Conservation (phyloP, 2,329 filamentous ascomycete genomes). For the Clarireedia monteithiana region DNA sequence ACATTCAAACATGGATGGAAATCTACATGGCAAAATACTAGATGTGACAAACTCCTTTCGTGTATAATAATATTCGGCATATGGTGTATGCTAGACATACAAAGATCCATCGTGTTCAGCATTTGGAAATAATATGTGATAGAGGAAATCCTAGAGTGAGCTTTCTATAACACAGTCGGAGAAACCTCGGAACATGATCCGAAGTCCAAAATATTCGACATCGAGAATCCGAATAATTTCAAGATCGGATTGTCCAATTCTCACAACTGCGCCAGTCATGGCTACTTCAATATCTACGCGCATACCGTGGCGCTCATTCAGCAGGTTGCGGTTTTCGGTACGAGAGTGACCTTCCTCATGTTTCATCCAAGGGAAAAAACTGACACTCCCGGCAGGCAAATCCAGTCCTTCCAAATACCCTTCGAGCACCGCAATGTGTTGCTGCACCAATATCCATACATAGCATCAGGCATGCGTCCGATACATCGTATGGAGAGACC, state of each 20-base stretch:
- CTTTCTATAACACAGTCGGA: background rate
- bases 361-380: background rate
- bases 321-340: conserved; percentile 11
- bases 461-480: background rate
- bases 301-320: conserved; percentile 20
- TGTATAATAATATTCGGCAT: too few relatives aligned
- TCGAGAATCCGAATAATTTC: background rate
- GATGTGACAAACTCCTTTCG: background rate
- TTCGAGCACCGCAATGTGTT: conserved; percentile 2
- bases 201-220: conserved; percentile 7
- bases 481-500: background rate
- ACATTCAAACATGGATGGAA: too few relatives aligned
- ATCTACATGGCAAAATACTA: background rate
- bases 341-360: background rate
- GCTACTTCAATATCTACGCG: conserved; percentile 20
- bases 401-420: conserved; percentile 5
- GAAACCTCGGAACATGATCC: background rate
- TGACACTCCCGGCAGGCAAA: conserved; percentile 14
- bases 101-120: too few relatives aligned
- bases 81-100: too few relatives aligned
- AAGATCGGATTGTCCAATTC: background rate
- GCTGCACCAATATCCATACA: background rate
- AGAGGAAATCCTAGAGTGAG: too few relatives aligned
- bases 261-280: conserved; percentile 14
- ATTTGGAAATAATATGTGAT: too few relatives aligned